Evolutionary conservation across 805 yeast species (phyloP), one percentile per base, ranked within the genome.

Genomic region (Yamadazyma insecticola): DNA sequence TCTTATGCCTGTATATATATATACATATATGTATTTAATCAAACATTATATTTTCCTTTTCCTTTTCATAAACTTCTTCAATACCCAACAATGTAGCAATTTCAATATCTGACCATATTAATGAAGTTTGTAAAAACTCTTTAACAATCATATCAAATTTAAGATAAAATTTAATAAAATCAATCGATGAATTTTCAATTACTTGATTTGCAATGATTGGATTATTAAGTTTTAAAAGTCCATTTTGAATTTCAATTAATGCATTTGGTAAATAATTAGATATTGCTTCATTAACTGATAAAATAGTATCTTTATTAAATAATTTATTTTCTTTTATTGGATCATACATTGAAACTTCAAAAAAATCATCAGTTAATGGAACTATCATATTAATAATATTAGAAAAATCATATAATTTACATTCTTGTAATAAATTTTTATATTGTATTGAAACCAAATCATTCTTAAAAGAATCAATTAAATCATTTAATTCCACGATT

Each of bases 311-410:
- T 16, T 57, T 44, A 16, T 63, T 63, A 53, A 76, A 77, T 9
- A 76, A 46, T 41, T 73, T 71, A 49, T 81, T 81, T 41, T 81
- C 88, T 3, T 57, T 55, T 12, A 81, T 68, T 1, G 89, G 81
- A 35, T 75, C 62, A 51, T 83, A 84, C 48, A 81, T 67, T 14
- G 75, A 69, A 18, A 74, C 75, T 32, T 81, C 79, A 39, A 74
- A 73, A 32, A 63, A 60, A 16, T 77, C 76, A 31, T 76, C 83
- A 14, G 59, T 67, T 13, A 80, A 53, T 10, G 83, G 81, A 52
- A 74, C 78, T n/a, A 83, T 78, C 81, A 82, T 77, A 45, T 79
- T 78, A 36, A 81, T 63, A 29, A 82, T 53, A 47, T 80, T 82
- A 49, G 67, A 75, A 43, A 72, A 76, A 33, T 80, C 74, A n/a